Base-by-base conservation (phyloP, 352 stramenopile species). In the Globisporangium paroecandrum region DNA sequence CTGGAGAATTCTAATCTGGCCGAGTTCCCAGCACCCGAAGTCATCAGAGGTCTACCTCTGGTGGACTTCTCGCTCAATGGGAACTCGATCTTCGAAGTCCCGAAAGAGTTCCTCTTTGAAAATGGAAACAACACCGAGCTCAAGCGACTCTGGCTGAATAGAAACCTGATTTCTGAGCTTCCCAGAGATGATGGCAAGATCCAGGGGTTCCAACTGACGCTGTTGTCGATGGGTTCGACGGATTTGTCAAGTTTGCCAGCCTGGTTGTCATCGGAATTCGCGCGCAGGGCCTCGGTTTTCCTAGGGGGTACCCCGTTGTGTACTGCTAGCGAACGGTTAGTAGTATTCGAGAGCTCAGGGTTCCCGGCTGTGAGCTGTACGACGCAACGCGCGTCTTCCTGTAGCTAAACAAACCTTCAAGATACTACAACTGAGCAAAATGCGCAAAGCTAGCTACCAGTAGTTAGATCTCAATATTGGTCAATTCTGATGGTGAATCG, bases 51-150 rank as follows among this genome's bases (percentile, higher is more conserved):
- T n/a, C 54, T 68, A 15, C 53, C 53, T 22, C 38, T 62, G 0
- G 8, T 62, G 7, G 38, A 58, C 2, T 54, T 68, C 63, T 60
- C 38, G 36, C 51, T 62, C 18, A 43, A 53, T 55, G 54, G 41
- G 36, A 68, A 61, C 10, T 27, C 53, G 53, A 47, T 62, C 53
- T 4, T 20, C 2, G 6, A 47, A 9, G 53, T 68, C 38, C 63
- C 38, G 9, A 24, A 29, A 51, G 61, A 58, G 29, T 53, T 60
- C 12, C 47, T 66, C 32, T 66, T 66, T 41, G 58, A 38, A 51
- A 43, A 0, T 34, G 18, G 43, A 49, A 22, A 10, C 5, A 49
- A 9, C 15, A 20, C 38, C 2, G 1, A 54, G 47, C 47, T 36
- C 24, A n/a, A 20, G 6, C 53, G 36, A 22, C 24, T 68, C 24